Base-by-base conservation (phyloP, 2,329 filamentous ascomycete genomes). In the Scedosporium apiospermum region DNA sequence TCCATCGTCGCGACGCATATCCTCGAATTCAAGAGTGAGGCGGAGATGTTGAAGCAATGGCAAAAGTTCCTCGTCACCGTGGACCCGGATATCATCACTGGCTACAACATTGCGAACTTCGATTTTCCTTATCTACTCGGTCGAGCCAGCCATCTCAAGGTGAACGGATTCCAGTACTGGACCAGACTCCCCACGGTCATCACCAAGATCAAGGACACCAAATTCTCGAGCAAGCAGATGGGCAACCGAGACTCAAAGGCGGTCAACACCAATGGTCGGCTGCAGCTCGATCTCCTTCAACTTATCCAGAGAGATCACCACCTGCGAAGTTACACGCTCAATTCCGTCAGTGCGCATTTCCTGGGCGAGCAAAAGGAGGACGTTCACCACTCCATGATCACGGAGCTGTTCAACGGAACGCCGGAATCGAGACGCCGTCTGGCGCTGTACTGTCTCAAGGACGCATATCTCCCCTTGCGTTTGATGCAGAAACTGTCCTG, bases 341-440 rank as follows among this genome's bases (percentile, higher is more conserved):
- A 99, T 74, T 96, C 95, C 1, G 95, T 99, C 5, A 96, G 88
- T 67, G 90, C 95, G 4, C 90, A 99, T 66, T 99, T 99, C 70
- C 75, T 99, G 26, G 92, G 92, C 57, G 95, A 99, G 73, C 95
- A 99, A 72, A 99, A 99, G 72, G 95, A 99, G 76, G 95, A 99
- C 75, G 95, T 99, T 2, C 95, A 99, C 71, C 88, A 99, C 76
- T 97, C 93, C 2, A 99, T 99, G 92, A 99, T 99, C 69, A 99
- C 96, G 0, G 96, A 98, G 71, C 78, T 99, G 3, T 97, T 93
- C 81, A 98, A 99, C 72, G 95, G 95, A 65, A 97, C 95, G 0
- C 88, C 93, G 0, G 95, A 99, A 72, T 96, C 93, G 3, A 81
- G 95, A 67, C 86, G 96, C 69, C 88, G 95, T 76, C 78, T 99